Evolutionary conservation across 2,329 filamentous ascomycete genomes (phyloP), one percentile per base, ranked within the genome.

Genomic region (Pseudogymnoascus sp.): DNA sequence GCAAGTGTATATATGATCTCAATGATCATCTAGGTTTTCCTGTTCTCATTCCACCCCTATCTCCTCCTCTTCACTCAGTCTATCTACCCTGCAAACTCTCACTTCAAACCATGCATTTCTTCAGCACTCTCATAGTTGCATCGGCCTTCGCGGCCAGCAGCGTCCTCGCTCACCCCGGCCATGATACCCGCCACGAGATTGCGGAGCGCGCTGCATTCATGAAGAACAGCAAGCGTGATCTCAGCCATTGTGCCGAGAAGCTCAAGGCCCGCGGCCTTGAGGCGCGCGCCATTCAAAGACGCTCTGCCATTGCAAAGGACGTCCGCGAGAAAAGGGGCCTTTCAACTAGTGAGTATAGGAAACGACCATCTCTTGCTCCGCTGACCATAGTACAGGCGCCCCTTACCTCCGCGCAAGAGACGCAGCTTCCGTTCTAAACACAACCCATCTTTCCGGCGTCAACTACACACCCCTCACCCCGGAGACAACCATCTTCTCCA

Each of bases 241-340:
- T 77, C 20, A 71, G 68, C 22, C 74, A 75, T 63, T 77, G 75
- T 50, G 68, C 72, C 2, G 72, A 71, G 3, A 71, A 71, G 58
- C 66, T 77, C 43, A 73, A 74, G 66, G 70, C 70, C 57, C 71
- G 75, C 57, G 75, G 73, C 25, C 66, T 75, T 38, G 69, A 73
- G 61, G 63, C 67, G 36, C 65, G 67, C 14, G 71, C 71, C 60
- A 65, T 72, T 59, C 67, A 68, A 37, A 70, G 76, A 20, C 73
- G 75, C 35, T 66, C 66, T 12, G 71, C 69, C 25, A 67, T 70
- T 50, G 71, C 70, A 4, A 69, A 73, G 39, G 63, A 66, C 36
- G 65, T 73, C 47, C 70, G 74, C 22, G 64, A 70, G 57, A 74
- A 74, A 70, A 66, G 72, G 20, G 60, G 61, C n/a, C 59, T 69